Evolutionary conservation across 2,329 filamentous ascomycete species (phyloP).

Genomic region (Sarocladium kiliense): DNA sequence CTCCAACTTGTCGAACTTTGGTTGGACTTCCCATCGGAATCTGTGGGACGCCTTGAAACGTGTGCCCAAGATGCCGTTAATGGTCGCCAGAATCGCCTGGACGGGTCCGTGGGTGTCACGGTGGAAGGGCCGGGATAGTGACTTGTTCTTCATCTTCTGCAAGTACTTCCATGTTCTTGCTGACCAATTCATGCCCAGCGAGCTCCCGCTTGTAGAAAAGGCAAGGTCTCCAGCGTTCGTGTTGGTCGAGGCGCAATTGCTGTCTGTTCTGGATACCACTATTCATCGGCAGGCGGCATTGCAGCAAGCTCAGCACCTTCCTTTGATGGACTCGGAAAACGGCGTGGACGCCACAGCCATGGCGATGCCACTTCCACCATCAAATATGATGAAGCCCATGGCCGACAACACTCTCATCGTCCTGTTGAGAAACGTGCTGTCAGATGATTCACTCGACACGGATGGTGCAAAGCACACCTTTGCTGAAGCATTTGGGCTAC

Average conservation of each 20-base stretch:
- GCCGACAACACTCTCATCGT: conserved; percentile 83
- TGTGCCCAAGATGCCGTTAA: conserved; percentile 59
- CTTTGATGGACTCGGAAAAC: conserved; percentile 34
- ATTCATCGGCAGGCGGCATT: conserved; percentile 67
- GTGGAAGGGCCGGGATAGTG: conserved; percentile 83
- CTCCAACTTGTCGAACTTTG: conserved; percentile 51
- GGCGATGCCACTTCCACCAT: conserved; percentile 56
- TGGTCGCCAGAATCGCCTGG: conserved; percentile 73
- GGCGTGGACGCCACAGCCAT: conserved; percentile 57
- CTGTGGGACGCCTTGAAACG: conserved; percentile 57
- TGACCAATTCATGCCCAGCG: conserved; percentile 62
- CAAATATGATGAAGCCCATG: conserved; percentile 73
- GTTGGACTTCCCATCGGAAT: conserved; percentile 47
- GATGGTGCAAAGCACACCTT: conserved; percentile 59
- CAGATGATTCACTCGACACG: conserved; percentile 33
- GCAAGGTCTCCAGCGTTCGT: conserved; percentile 71
- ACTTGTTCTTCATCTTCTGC: conserved; percentile 86
- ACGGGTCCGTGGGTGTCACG: conserved; percentile 77
- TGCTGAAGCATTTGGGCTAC: conserved; percentile 65
- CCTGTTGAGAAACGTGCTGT: conserved; percentile 74
- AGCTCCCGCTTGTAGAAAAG: conserved; percentile 48
- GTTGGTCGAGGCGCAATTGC: conserved; percentile 74
- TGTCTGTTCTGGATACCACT: conserved; percentile 75
- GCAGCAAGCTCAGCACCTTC: conserved; percentile 37
- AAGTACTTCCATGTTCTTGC: conserved; percentile 81